Conservation (phyloP, 2,329 filamentous ascomycete genomes). For the Fusarium nisikadoi region DNA sequence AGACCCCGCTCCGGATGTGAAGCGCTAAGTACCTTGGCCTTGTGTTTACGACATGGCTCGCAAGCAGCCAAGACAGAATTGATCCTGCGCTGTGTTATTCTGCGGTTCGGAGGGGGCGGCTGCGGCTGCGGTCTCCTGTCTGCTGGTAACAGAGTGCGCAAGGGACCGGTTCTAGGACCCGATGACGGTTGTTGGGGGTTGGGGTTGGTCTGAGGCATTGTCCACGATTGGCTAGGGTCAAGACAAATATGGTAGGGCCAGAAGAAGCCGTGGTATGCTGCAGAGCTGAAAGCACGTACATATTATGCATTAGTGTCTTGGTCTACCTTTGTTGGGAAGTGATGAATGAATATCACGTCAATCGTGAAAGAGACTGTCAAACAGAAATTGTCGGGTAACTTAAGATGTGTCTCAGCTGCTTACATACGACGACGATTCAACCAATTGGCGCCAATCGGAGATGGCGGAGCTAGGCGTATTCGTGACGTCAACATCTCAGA, state of each 20-base stretch:
- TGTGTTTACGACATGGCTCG: slow-evolving; percentile 32
- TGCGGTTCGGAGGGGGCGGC: background rate
- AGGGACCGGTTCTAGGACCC: background rate
- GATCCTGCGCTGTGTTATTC: background rate
- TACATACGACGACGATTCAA: background rate
- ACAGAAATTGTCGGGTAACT: background rate
- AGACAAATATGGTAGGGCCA: too few relatives aligned
- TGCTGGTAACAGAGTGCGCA: slow-evolving; percentile 7
- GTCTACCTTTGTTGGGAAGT: too few relatives aligned
- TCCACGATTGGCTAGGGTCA: background rate
- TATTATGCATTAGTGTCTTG: too few relatives aligned
- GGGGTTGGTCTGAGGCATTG: background rate
- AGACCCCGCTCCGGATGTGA: background rate
- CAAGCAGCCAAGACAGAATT: slow-evolving; percentile 30
- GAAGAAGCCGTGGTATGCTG: too few relatives aligned
- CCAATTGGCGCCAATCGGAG: background rate
- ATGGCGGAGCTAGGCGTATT: background rate
- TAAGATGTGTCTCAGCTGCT: background rate
- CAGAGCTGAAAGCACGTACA: background rate
- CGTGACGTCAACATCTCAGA: background rate
- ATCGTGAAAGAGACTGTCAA: background rate
- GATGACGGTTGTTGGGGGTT: background rate
- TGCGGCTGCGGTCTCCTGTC: accelerated
- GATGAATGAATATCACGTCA: background rate
- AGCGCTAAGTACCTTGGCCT: slow-evolving; percentile 28